phyloP scores from a whole-genome alignment of 345 rosid genomes.

The Rhodamnia argentea region DNA sequence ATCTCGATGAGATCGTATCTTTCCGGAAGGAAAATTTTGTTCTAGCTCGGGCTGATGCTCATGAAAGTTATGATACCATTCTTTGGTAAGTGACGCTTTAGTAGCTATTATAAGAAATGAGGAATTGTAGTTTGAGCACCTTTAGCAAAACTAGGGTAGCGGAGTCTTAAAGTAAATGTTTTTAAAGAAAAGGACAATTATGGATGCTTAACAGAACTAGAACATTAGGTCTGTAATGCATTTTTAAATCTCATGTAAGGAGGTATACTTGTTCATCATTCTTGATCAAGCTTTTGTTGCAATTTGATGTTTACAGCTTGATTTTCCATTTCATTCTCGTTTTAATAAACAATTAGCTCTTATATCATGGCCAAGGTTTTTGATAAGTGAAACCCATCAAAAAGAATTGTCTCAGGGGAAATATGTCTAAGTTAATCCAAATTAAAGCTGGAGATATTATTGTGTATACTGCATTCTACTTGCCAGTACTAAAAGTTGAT shows the following conservation, averaged over 20 bases:
- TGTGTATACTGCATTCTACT: background rate
- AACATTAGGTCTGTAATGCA: background rate
- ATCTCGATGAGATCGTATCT: conserved; percentile 48
- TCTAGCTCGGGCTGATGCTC: conserved; percentile 15
- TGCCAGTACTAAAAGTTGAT: background rate
- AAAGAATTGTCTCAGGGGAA: background rate
- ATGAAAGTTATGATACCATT: conserved; percentile 61
- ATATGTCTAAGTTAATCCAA: background rate
- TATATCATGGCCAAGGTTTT: background rate
- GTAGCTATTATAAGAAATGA: background rate
- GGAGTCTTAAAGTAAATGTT: background rate
- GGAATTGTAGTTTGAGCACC: background rate
- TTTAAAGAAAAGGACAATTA: background rate
- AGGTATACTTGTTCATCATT: background rate
- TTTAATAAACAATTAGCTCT: background rate
- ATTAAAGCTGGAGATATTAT: background rate
- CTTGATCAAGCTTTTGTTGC: background rate
- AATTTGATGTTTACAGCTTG: background rate
- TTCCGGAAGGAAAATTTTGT: conserved; percentile 77
- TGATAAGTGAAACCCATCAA: background rate
- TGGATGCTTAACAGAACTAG: background rate
- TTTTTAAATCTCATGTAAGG: background rate
- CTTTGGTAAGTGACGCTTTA: conserved; percentile 42
- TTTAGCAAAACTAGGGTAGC: background rate
- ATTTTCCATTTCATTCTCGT: background rate